Evolutionary conservation across 1,284 basidiomycete genomes (phyloP).

Genomic region (Paramarasmius palmivorus): DNA sequence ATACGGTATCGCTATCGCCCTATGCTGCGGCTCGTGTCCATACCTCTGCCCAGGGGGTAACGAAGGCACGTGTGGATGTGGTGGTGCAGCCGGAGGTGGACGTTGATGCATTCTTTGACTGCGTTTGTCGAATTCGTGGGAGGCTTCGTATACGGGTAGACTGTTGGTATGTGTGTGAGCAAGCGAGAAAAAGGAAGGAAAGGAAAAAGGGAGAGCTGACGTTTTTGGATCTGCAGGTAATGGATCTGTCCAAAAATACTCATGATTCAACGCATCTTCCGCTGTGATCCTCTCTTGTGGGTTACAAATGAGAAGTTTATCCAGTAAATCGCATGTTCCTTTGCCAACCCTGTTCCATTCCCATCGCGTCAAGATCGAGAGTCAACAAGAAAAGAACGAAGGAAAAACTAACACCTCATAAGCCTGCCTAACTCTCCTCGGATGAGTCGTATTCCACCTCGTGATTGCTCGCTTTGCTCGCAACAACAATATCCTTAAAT

Average conservation of each 20-base stretch:
- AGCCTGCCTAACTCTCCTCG: slow-evolving; percentile 53
- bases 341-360: slow-evolving; percentile 47
- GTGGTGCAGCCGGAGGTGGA: neutral
- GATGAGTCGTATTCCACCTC: slow-evolving; percentile 47
- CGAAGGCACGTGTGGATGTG: neutral
- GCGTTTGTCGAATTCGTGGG: slow-evolving; percentile 84
- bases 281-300: slow-evolving; percentile 93
- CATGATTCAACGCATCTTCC: slow-evolving; percentile 81
- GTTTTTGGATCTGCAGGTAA: slow-evolving; percentile 81
- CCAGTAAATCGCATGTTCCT: slow-evolving; percentile 89
- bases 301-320: slow-evolving; percentile 89
- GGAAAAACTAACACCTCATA: slow-evolving; percentile 56
- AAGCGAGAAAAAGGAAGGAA: slow-evolving; percentile 14
- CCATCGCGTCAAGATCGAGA: slow-evolving; percentile 11
- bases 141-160: slow-evolving; percentile 75
- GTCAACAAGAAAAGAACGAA: neutral
- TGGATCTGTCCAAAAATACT: slow-evolving; percentile 92
- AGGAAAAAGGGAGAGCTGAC: slow-evolving; percentile 42
- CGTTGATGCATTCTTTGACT: slow-evolving; percentile 48
- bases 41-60: too few relatives aligned
- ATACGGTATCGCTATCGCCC: slow-evolving; percentile 1
- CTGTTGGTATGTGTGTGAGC: too few relatives aligned
- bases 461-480: too few relatives aligned
- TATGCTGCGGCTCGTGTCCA: slow-evolving; percentile 1
- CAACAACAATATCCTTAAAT: too few relatives aligned